A percentile compares a stretch with the other conserved stretches of the same genome.
phyloP scores from a whole-genome alignment of 2,329 filamentous ascomycete species.

The Stagonosporopsis rhizophila region DNA sequence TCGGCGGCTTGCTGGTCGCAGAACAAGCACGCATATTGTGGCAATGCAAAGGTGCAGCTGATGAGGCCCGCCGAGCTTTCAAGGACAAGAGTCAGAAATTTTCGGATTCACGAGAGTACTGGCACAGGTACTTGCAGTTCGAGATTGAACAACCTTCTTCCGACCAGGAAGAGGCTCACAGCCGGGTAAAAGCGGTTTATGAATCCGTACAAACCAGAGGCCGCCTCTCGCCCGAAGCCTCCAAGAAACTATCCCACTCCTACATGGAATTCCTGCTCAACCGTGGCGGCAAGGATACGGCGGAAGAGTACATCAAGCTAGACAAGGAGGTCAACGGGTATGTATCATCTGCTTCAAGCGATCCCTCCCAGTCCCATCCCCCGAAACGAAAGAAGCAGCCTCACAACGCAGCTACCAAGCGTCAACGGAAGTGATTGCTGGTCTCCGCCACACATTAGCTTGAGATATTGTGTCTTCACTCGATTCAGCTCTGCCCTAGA shows the following conservation, averaged over 20 bases:
- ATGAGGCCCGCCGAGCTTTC: constrained; percentile 85
- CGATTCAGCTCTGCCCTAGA: constrained; percentile 15
- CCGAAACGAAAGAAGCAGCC: constrained; percentile 39
- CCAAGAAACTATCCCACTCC: constrained; percentile 76
- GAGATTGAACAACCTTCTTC: constrained; percentile 83
- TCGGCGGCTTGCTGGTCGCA: constrained; percentile 85
- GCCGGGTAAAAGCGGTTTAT: constrained; percentile 81
- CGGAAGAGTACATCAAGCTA: constrained; percentile 83
- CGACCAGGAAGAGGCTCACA: constrained; percentile 67
- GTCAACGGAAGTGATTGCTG: constrained; percentile 35
- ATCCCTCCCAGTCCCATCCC: constrained; percentile 30
- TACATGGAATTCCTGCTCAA: constrained; percentile 89
- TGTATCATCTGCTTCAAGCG: constrained; percentile 44
- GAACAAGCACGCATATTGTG: constrained; percentile 88
- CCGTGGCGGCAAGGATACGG: constrained; percentile 79
- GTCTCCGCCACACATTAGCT: constrained; percentile 15
- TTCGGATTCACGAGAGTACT: constrained; percentile 84
- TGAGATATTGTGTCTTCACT: constrained; percentile 6
- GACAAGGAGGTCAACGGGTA: constrained; percentile 86
- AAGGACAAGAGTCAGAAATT: constrained; percentile 83
- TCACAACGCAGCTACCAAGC: constrained; percentile 45
- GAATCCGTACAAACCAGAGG: constrained; percentile 77
- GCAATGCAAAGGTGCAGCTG: constrained; percentile 81
- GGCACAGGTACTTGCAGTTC: constrained; percentile 87
- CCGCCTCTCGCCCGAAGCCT: constrained; percentile 68